Conservation (phyloP, 2,329 filamentous ascomycete genomes). For the Didymella lethalis region DNA sequence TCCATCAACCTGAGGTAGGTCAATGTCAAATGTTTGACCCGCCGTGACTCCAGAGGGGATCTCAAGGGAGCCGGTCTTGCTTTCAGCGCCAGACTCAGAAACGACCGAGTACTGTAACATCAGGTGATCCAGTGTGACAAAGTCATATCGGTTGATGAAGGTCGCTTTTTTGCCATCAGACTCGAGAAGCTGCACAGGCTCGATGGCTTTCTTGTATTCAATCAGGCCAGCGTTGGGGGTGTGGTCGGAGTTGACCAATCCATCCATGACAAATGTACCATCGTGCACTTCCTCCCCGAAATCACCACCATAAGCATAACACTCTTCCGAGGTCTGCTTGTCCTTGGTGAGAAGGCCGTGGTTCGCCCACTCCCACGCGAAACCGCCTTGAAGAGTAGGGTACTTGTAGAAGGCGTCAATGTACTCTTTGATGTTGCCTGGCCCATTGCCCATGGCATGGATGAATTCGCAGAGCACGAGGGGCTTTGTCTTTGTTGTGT, state of each 20-base stretch:
- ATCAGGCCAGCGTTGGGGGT: conserved; percentile 51
- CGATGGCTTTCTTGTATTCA: conserved; percentile 56
- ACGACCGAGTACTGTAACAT: conserved; percentile 28
- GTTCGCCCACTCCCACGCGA: conserved; percentile 58
- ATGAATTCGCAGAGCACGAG: conserved; percentile 64
- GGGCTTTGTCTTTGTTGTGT: conserved; percentile 58
- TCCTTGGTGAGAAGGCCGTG: conserved; percentile 54
- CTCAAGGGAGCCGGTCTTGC: conserved; percentile 28
- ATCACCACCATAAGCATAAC: conserved; percentile 55
- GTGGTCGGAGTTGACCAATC: conserved; percentile 54
- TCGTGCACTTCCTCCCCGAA: conserved; percentile 55
- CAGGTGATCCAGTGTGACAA: conserved; percentile 50
- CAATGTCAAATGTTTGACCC: conserved; percentile 38
- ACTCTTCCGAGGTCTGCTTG: conserved; percentile 49
- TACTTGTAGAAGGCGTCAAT: conserved; percentile 68
- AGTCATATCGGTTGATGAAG: conserved; percentile 49
- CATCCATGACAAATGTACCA: conserved; percentile 57
- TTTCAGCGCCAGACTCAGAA: conserved; percentile 14
- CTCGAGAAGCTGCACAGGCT: conserved; percentile 51
- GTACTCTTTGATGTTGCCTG: conserved; percentile 74
- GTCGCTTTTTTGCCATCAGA: conserved; percentile 31
- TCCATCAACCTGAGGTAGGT: conserved; percentile 30
- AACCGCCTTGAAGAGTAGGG: conserved; percentile 69
- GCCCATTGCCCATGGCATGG: conserved; percentile 77
- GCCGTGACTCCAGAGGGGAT: conserved; percentile 38